phyloP scores from a whole-genome alignment of 495 filamentous ascomycete species.

The Astrothelium subdiscretum region DNA sequence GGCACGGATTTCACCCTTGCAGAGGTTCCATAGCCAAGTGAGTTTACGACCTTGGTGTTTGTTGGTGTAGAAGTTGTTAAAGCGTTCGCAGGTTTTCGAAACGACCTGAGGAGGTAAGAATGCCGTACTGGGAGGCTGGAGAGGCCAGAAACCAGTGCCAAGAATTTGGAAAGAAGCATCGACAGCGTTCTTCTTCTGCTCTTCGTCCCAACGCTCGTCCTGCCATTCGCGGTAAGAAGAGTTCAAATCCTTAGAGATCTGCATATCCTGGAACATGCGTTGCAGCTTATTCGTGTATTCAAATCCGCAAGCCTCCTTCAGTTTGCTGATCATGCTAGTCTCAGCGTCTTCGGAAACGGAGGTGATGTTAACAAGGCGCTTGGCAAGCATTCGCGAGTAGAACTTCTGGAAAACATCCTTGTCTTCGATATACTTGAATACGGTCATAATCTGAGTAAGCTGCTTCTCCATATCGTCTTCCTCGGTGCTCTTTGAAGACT shows the following conservation, averaged over 20 bases:
- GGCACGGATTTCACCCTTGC: conserved; percentile 91
- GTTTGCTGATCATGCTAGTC: conserved; percentile 97
- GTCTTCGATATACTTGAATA: conserved; percentile 99
- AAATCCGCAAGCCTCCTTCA: conserved; percentile 97
- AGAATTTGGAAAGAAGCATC: conserved; percentile 80
- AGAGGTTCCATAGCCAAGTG: conserved; percentile 96
- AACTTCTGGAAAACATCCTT: conserved; percentile 99
- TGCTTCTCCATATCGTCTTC: conserved; percentile 87
- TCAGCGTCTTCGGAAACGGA: conserved; percentile 96
- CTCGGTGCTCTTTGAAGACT: conserved; percentile 73
- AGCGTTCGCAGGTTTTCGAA: conserved; percentile 73
- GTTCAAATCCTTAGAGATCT: conserved; percentile 96
- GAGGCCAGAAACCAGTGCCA: conserved; percentile 95
- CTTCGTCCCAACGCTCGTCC: conserved; percentile 47
- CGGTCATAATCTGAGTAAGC: conserved; percentile 93
- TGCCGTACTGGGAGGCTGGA: conserved; percentile 68
- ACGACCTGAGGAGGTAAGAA: conserved; percentile 83
- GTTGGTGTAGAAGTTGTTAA: conserved; percentile 81
- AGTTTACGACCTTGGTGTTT: conserved; percentile 96
- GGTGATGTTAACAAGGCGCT: conserved; percentile 84
- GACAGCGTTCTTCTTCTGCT: conserved; percentile 46
- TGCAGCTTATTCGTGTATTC: conserved; percentile 99
- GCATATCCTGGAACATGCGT: conserved; percentile 99
- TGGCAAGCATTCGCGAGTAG: conserved; percentile 92
- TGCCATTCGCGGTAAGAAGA: conserved; percentile 64